Percentiles rank a stretch among this genome's conserved stretches.
Conservation (phyloP, 768 basidiomycete species). For the Rhodotorula kratochvilovae region DNA sequence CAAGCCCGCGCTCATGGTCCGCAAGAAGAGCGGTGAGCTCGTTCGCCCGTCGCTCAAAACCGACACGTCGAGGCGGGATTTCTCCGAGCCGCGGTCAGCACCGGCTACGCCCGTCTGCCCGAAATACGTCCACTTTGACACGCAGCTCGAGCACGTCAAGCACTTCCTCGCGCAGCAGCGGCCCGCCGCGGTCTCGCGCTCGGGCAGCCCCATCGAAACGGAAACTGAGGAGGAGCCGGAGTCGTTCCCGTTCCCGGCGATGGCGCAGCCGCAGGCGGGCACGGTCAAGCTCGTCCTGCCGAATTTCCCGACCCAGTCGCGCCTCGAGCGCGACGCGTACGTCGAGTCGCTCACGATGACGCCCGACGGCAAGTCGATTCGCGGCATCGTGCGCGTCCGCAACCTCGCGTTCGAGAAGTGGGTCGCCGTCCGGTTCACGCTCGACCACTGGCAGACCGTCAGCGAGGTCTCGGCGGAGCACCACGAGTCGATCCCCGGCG, state of each 20-base stretch:
- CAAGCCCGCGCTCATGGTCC: constrained; percentile 55
- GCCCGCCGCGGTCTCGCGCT: constrained; percentile 84
- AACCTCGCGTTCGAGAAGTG: constrained; percentile 84
- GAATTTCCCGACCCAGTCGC: constrained; percentile 57
- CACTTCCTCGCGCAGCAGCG: constrained; percentile 92
- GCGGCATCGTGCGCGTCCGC: constrained; percentile 71
- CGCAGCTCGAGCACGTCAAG: constrained; percentile 87
- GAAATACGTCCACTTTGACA: constrained; percentile 89
- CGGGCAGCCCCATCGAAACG: constrained; percentile 68
- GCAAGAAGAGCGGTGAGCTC: constrained; percentile 91
- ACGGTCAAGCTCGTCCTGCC: constrained; percentile 58
- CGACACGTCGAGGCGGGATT: constrained; percentile 53
- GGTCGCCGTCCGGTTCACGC: constrained; percentile 83
- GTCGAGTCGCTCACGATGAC: constrained; percentile 51
- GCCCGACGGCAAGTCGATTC: constrained; percentile 54
- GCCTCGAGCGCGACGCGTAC: constrained; percentile 41
- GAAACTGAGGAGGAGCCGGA: constrained; percentile 53
- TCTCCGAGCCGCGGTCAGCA: constrained; percentile 54
- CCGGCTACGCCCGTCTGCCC: constrained; percentile 69
- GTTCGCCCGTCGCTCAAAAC: constrained; percentile 86
- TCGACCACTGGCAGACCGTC: constrained; percentile 93
- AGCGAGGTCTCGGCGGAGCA: constrained; percentile 82
- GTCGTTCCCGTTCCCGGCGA: constrained; percentile 49
- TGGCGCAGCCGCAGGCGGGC: constrained; percentile 39
- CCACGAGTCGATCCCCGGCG: constrained; percentile 49